phyloP scores from a whole-genome alignment of 108 stramenopile species.

The Cyclotella kingstonii region DNA sequence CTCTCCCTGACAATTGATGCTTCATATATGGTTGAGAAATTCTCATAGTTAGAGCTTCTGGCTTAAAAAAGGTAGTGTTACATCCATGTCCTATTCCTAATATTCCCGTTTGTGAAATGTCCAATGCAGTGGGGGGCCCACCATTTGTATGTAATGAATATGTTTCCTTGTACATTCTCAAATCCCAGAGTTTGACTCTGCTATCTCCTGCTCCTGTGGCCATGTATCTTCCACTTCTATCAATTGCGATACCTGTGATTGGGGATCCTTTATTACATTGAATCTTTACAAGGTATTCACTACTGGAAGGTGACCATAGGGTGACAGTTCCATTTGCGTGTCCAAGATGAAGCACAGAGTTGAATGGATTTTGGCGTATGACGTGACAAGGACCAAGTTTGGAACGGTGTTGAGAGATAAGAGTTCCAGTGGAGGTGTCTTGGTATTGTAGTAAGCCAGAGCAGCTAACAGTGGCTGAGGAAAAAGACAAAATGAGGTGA shows the following conservation, averaged over 20 bases:
- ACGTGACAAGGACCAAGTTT: conserved; percentile 75
- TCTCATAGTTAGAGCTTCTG: conserved; percentile 74
- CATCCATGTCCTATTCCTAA: conserved; percentile 84
- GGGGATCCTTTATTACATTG: conserved; percentile 87
- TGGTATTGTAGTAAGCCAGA: conserved; percentile 88
- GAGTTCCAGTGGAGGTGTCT: conserved; percentile 94
- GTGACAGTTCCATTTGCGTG: conserved; percentile 97
- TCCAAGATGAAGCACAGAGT: conserved; percentile 90
- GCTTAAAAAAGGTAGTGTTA: conserved; percentile 88
- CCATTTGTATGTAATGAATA: conserved; percentile 62
- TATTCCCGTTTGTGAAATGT: conserved; percentile 91
- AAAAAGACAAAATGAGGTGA: neutral
- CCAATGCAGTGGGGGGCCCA: conserved; percentile 72
- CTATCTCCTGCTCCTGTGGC: conserved; percentile 87
- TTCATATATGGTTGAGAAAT: conserved; percentile 88
- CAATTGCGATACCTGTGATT: conserved; percentile 83
- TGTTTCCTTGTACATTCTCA: conserved; percentile 77
- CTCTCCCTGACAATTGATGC: conserved; percentile 67
- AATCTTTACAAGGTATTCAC: conserved; percentile 85
- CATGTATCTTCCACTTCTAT: conserved; percentile 81
- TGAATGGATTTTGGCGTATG: conserved; percentile 91
- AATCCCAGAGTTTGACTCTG: conserved; percentile 93
- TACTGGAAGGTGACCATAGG: conserved; percentile 92
- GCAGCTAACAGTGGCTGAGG: conserved; percentile 71
- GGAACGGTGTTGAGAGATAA: conserved; percentile 82